These are phyloP conservation scores for Pyrenula massariospora DNA, from an alignment of 495 filamentous ascomycete species.

Conservation along the genomic window DNA sequence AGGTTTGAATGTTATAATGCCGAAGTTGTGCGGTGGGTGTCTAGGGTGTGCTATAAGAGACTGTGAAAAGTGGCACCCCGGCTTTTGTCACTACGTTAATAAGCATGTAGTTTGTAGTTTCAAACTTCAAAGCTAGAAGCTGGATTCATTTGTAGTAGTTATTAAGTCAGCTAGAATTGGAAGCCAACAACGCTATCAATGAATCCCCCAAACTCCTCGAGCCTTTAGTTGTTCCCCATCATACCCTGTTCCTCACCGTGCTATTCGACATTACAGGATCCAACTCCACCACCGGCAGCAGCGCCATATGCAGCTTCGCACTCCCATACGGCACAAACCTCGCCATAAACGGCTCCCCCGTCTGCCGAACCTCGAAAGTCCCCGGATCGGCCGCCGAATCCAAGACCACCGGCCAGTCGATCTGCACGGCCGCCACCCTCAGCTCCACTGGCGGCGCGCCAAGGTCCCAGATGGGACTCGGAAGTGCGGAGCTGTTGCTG, in stretches of 20 bases:
- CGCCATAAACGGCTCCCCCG: slow-evolving; percentile 26
- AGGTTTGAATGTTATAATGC: no score
- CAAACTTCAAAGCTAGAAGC: no score
- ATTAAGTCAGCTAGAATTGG: no score
- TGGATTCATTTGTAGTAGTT: no score
- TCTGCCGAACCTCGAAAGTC: slow-evolving; percentile 17
- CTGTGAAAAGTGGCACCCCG: no score
- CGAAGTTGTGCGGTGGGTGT: no score
- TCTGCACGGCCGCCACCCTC: slow-evolving; percentile 36
- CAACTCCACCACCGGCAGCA: slow-evolving; percentile 25
- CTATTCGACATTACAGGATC: background rate
- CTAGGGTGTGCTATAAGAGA: no score
- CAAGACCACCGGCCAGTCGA: slow-evolving; percentile 37
- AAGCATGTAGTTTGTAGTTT: no score
- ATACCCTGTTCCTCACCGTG: background rate
- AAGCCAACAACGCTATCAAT: no score
- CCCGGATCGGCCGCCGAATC: slow-evolving; percentile 32
- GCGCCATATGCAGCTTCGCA: slow-evolving; percentile 47
- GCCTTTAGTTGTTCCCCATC: no score
- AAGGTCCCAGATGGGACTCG: slow-evolving; percentile 35
- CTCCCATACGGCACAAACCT: slow-evolving; percentile 43
- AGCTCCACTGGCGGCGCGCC: slow-evolving; percentile 36
- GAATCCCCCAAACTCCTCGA: no score
- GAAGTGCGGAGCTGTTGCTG: slow-evolving; percentile 7
- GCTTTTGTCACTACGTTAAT: no score